Base-by-base conservation (phyloP, 2,329 filamentous ascomycete genomes). In the Xylariaceae sp. region DNA sequence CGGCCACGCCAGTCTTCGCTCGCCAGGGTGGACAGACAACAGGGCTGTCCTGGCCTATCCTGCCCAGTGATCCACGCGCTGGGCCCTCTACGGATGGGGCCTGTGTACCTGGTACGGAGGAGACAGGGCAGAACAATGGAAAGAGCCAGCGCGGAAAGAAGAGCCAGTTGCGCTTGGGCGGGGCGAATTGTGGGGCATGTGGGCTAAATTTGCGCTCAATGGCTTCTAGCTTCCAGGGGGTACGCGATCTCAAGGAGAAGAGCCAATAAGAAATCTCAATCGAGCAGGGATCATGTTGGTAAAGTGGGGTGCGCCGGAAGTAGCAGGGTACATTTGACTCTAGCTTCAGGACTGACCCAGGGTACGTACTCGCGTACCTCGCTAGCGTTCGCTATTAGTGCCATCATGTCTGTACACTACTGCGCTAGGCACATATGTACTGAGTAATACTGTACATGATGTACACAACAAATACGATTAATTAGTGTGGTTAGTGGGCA, bases 141-240 rank as follows among this genome's bases (percentile, higher is more conserved):
- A 56, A 53, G 49, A 45, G 50, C 49, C 55, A 59, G 52, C 54
- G 55, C 55, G 52, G 55, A 57, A 51, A 49, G 49, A 47, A 37
- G 8, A 37, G 35, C 12, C 35, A 11, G 45, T 34, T 50, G 42
- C 51, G 48, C 53, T 58, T 52, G 55, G 43, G 43, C 12, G 47
- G 26, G 54, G 41, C 52, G 51, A 50, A 49, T 29, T 51, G 54
- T 59, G 51, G 51, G 30, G 32, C 31, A 19, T 9, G 42, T 52
- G 56, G 56, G 56, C 54, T 59, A 59, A 59, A 56, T 56, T 58
- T 60, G 55, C 47, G 50, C 51, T 41, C 37, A 47, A 47, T 44
- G 50, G 51, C 50, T 50, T 44, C 50, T 51, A 29, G 54, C 35
- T 37, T 6, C 35, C 35, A 11, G 35, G 50, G 50, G 42, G 48